Conservation (phyloP, 1,139 yeast genomes). For the Nadsonia commutata region DNA sequence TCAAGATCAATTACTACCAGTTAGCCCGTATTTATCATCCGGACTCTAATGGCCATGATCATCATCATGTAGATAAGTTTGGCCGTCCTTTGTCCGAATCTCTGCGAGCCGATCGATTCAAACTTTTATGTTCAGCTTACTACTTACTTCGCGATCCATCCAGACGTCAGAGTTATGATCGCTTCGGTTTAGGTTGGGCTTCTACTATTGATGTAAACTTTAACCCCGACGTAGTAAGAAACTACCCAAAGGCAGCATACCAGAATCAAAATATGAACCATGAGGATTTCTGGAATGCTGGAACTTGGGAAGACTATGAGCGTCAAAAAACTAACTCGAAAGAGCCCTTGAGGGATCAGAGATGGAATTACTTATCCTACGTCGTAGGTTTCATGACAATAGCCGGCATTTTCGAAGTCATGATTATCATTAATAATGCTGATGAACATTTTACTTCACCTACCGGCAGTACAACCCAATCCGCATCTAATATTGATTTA, state of each 20-base stretch:
- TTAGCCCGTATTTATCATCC: not conserved
- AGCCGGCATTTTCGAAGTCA: not conserved
- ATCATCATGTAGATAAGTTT: not conserved
- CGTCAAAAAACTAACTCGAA: too few species aligned
- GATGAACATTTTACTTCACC: not conserved
- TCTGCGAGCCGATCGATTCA: not conserved
- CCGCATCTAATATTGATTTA: not conserved
- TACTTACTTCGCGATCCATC: not conserved
- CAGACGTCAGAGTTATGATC: not conserved
- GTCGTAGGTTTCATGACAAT: not conserved
- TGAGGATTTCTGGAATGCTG: not conserved
- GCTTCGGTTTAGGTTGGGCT: not conserved
- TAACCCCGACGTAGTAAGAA: too few species aligned
- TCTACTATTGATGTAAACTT: too few species aligned
- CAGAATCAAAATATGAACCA: too few species aligned
- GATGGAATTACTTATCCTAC: not conserved
- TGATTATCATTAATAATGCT: not conserved
- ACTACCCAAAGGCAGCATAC: too few species aligned
- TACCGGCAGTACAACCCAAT: not conserved
- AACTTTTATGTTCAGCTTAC: not conserved
- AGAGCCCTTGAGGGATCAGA: too few species aligned
- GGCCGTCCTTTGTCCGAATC: not conserved
- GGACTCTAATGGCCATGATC: not conserved
- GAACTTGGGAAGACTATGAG: not conserved
- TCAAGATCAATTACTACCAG: not conserved